phyloP scores from a whole-genome alignment of 257 asterid genomes.

The Ilex aquifolium region DNA sequence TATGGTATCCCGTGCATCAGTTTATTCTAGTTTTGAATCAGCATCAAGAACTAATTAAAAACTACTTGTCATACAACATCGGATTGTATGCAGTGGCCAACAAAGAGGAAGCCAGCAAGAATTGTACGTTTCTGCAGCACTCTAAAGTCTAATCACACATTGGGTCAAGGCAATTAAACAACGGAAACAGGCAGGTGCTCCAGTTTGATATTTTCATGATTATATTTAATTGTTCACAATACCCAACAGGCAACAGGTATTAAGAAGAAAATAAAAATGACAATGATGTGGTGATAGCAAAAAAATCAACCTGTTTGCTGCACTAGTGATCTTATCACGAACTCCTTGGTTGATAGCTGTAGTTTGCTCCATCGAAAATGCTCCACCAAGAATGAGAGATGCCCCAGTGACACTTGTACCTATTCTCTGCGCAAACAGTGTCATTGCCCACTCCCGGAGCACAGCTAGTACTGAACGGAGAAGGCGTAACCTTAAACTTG shows the following conservation, averaged over 20 bases:
- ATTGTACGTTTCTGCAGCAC: no score
- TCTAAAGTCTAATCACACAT: no score
- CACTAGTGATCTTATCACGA: constrained; percentile 81
- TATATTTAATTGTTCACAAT: no score
- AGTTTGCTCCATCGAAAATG: constrained; percentile 53
- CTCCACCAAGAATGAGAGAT: constrained; percentile 75
- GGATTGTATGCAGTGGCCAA: no score
- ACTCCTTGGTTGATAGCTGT: constrained; percentile 59
- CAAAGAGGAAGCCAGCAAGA: no score
- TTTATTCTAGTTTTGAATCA: no score
- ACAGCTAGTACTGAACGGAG: constrained; percentile 76
- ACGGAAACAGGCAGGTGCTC: not conserved
- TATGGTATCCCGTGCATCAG: no score
- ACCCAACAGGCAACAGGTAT: no score
- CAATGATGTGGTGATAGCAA: not conserved
- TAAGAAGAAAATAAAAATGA: constrained; percentile 1
- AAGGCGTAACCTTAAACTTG: constrained; percentile 66
- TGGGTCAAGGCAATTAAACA: not conserved
- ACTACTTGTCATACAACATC: no score
- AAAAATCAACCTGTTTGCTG: constrained; percentile 59
- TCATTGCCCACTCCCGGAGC: constrained; percentile 87
- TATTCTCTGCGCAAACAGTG: constrained; percentile 62
- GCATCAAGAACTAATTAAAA: no score
- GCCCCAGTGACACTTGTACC: constrained; percentile 81
- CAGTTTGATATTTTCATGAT: not conserved